Conservation (phyloP, 2,329 filamentous ascomycete genomes). For the Blumeria graminis region DNA sequence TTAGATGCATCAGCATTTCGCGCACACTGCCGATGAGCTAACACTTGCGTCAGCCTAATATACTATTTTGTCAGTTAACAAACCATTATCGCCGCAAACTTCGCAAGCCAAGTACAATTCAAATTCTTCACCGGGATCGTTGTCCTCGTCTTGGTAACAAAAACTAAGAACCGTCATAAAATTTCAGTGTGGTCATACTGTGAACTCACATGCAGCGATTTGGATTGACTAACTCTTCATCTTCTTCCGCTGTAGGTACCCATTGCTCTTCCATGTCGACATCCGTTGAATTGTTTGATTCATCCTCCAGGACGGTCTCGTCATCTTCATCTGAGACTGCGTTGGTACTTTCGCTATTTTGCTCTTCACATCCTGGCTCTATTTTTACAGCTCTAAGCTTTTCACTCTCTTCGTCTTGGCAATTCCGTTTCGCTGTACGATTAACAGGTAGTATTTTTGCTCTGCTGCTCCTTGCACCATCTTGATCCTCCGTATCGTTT, state of each 20-base stretch:
- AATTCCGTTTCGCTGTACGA: constrained; percentile 17
- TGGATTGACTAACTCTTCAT: constrained; percentile 25
- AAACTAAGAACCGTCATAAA: constrained; percentile 31
- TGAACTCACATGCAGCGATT: constrained; percentile 39
- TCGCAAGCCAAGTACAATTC: constrained; percentile 56
- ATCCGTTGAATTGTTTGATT: constrained; percentile 30
- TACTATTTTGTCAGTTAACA: constrained; percentile 18
- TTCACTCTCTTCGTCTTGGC: constrained; percentile 19
- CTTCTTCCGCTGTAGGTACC: constrained; percentile 27
- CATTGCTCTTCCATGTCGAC: constrained; percentile 33
- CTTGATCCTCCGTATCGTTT: constrained; percentile 6
- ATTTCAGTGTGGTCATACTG: constrained; percentile 4
- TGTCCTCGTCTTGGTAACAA: constrained; percentile 60
- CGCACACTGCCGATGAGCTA: constrained; percentile 82
- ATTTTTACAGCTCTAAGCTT: constrained; percentile 16
- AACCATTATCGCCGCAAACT: constrained; percentile 63
- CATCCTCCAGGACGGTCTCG: constrained; percentile 21
- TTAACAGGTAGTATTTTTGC: constrained; percentile 15
- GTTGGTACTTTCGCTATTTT: constrained; percentile 19
- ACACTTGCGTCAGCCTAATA: constrained; percentile 20
- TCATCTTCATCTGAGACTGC: constrained; percentile 11
- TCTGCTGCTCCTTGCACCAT: constrained; percentile 7
- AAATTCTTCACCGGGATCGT: constrained; percentile 60
- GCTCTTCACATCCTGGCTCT: constrained; percentile 11
- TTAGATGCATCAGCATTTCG: constrained; percentile 40